Percentiles rank a stretch among this genome's conserved stretches.
These are phyloP conservation scores for Verbena officinalis DNA, from an alignment of 257 asterid genomes.

Conservation along the genomic window DNA sequence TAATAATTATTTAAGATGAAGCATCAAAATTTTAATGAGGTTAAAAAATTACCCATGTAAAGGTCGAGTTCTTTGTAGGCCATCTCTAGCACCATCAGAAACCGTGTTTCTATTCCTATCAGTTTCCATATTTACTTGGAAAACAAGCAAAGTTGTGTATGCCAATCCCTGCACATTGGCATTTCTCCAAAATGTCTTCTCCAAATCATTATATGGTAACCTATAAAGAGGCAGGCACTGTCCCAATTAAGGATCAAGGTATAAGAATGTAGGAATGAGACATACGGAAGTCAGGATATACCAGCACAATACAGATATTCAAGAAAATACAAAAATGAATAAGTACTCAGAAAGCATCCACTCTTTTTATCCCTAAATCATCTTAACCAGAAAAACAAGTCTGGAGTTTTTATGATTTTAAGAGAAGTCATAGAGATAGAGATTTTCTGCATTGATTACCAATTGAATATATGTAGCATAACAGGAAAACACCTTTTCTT, in stretches of 20 bases:
- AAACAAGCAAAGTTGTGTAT: conserved; percentile 43
- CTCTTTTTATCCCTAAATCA: conserved; percentile 13
- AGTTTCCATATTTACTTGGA: conserved; percentile 70
- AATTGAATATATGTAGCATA: neutral
- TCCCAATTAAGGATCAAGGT: conserved; percentile 40
- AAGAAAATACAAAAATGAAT: conserved; percentile 13
- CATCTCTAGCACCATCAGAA: conserved; percentile 55
- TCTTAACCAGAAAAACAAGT: conserved; percentile 14
- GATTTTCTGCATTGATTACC: conserved; percentile 24
- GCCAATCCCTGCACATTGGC: conserved; percentile 51
- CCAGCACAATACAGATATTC: conserved; percentile 7
- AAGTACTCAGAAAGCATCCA: conserved; percentile 12
- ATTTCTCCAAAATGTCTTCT: conserved; percentile 54
- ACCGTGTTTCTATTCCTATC: conserved; percentile 48
- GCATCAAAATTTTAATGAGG: conserved; percentile 9
- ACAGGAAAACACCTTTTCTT: neutral
- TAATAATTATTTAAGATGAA: neutral
- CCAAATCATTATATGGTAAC: conserved; percentile 69
- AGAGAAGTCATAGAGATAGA: neutral
- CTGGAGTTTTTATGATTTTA: neutral
- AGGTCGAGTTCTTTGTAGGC: conserved; percentile 57
- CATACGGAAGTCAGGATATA: conserved; percentile 20
- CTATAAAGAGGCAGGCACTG: conserved; percentile 40
- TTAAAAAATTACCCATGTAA: conserved; percentile 64
- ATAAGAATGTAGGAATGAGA: conserved; percentile 28